Percentiles rank a stretch among this genome's conserved stretches.
Conservation (phyloP, 495 filamentous ascomycete genomes). For the Hypomontagnella monticulosa region DNA sequence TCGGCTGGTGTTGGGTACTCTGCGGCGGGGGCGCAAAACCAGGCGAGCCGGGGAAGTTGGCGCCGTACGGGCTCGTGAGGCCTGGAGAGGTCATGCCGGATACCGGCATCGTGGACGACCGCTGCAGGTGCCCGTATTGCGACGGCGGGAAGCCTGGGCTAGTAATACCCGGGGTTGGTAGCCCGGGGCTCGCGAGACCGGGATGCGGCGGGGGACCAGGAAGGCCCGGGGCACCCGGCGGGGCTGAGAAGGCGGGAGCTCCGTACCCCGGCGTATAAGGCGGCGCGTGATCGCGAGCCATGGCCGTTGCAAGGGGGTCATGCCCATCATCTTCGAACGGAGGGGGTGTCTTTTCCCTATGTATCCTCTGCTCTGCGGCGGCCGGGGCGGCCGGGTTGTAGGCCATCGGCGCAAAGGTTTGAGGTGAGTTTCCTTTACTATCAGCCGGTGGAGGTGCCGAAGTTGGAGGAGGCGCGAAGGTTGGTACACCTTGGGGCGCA, state of each 20-base stretch:
- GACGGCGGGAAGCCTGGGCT: slow-evolving; percentile 51
- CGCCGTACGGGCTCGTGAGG: slow-evolving; percentile 50
- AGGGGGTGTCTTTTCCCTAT: slow-evolving; percentile 91
- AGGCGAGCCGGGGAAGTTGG: slow-evolving; percentile 52
- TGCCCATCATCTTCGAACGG: slow-evolving; percentile 74
- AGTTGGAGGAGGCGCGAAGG: slow-evolving; percentile 53
- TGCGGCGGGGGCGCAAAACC: slow-evolving; percentile 48
- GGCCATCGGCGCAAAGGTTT: slow-evolving; percentile 73
- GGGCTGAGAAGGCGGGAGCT: slow-evolving; percentile 43
- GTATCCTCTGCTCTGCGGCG: slow-evolving; percentile 81
- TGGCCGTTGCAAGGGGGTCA: slow-evolving; percentile 76
- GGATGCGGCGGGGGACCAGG: slow-evolving; percentile 52
- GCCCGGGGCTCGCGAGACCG: slow-evolving; percentile 28
- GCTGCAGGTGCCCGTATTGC: slow-evolving; percentile 49
- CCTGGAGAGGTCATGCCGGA: slow-evolving; percentile 43
- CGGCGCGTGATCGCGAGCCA: slow-evolving; percentile 67
- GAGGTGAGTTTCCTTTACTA: slow-evolving; percentile 53
- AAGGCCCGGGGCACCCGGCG: slow-evolving; percentile 48
- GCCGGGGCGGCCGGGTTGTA: slow-evolving; percentile 93
- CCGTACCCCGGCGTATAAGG: slow-evolving; percentile 59
- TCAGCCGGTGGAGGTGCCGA: slow-evolving; percentile 44
- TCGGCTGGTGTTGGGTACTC: slow-evolving; percentile 37
- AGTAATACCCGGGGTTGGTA: slow-evolving; percentile 51
- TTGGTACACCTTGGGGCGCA: slow-evolving; percentile 47
- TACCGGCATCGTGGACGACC: slow-evolving; percentile 55